Base-by-base conservation (phyloP, 1,284 basidiomycete genomes). In the Sphaerobolus stellatus region DNA sequence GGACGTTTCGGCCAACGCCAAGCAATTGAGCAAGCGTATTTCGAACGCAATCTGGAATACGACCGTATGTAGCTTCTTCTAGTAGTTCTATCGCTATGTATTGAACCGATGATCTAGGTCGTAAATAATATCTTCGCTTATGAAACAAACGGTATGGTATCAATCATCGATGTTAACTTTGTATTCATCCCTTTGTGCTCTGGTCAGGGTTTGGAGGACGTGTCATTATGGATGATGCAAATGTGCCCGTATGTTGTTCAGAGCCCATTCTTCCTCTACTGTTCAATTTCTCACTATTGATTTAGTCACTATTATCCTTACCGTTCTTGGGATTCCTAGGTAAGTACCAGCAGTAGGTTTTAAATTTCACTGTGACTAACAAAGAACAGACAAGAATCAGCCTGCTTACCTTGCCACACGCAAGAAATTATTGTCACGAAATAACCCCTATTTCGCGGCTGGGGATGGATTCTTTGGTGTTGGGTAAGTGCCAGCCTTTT, bases 141-240 rank as follows among this genome's bases (percentile, higher is more conserved):
- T 60, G 88, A 90, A 66, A 83, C 81, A 0, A 89, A 91, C 63
- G 88, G 83, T 83, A 11, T 52, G 64, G 54, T 46, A 13, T 47
- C 28, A 24, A 22, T 18, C 20, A 11, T 22, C 13, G 6, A 4
- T 11, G 18, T 18, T 14, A 43, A 6, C 41, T 27, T 5, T 40
- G 43, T 29, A 22, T 34, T 33, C 24, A 22, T 24, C 31, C 36
- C 3, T 54, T 49, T 34, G 36, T 46, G 38, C 30, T 29, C 30
- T 7, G 29, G 18, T 51, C 20, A 18, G 18, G 48, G 30, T 27
- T 7, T 11, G 86, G 87, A 33, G 79, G 81, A 11, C 71, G 80
- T 56, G 89, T 88, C 68, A 78, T 88, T 22, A 90, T 89, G 86
- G 88, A 90, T 59, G 88, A 90, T 59, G 88, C 87, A 1, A 90